Evolutionary conservation across 2,329 filamentous ascomycete species (phyloP).

Genomic region (Coniella vitis): DNA sequence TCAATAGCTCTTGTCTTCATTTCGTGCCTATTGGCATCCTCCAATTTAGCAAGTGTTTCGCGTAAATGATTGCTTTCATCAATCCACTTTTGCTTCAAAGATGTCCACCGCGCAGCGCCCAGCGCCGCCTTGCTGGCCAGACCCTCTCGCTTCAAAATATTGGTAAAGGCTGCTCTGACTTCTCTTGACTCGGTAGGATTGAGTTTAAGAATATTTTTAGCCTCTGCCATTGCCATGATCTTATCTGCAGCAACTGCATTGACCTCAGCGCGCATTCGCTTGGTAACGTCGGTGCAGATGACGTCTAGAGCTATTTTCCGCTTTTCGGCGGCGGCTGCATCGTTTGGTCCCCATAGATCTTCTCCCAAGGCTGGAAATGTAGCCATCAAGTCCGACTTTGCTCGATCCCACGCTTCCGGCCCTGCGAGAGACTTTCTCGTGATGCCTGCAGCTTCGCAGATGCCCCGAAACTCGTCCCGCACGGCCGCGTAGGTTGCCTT

Average conservation of each 20-base stretch:
- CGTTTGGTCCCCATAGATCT: constrained; percentile 45
- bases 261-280: constrained; percentile 57
- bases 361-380: constrained; percentile 57
- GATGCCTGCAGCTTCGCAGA: constrained; percentile 61
- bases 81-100: constrained; percentile 64
- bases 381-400: constrained; percentile 60
- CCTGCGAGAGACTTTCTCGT: constrained; percentile 72
- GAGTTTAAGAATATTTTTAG: constrained; percentile 53
- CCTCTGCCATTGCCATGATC: constrained; percentile 66
- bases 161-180: constrained; percentile 59
- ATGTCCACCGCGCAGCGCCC: constrained; percentile 63
- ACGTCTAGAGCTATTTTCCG: constrained; percentile 68
- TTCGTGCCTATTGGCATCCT: constrained; percentile 48
- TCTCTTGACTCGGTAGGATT: constrained; percentile 45
- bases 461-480: constrained; percentile 59
- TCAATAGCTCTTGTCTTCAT: constrained; percentile 63
- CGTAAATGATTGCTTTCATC: constrained; percentile 48
- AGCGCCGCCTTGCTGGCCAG: constrained; percentile 70
- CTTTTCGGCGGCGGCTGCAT: constrained; percentile 40
- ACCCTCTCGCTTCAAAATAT: constrained; percentile 56
- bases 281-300: constrained; percentile 76
- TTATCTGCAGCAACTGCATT: constrained; percentile 34
- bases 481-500: constrained; percentile 56
- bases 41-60: constrained; percentile 44
- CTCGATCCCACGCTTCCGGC: constrained; percentile 64